Percentiles rank a stretch among this genome's conserved stretches.
Conservation (phyloP, 106 monocot genomes). For the Platanthera guangdongensis region DNA sequence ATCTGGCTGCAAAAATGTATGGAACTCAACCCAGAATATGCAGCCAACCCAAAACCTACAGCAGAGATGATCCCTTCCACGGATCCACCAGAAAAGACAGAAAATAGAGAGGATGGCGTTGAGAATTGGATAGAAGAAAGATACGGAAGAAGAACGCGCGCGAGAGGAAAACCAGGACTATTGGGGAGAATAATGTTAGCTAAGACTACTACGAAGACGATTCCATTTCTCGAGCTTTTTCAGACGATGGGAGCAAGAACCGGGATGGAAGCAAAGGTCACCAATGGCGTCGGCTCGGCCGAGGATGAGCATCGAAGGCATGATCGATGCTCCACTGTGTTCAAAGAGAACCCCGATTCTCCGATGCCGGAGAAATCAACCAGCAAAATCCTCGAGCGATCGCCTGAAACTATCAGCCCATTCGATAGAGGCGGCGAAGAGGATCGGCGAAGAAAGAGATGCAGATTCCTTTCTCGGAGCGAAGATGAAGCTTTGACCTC, state of each 20-base stretch:
- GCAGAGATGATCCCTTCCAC: background rate
- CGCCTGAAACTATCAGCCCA: background rate
- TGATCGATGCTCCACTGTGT: background rate
- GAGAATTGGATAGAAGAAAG: background rate
- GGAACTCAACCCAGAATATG: background rate
- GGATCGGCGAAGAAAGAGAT: background rate
- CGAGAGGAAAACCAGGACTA: background rate
- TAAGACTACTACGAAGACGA: background rate
- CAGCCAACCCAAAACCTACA: background rate
- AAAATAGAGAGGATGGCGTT: background rate
- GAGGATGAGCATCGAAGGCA: background rate
- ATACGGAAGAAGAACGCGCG: background rate
- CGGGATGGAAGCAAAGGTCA: background rate
- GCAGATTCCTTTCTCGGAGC: background rate
- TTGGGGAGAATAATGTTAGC: background rate
- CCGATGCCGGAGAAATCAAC: background rate
- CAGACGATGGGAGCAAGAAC: conserved; percentile 3
- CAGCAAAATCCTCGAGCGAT: background rate
- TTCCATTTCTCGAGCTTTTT: background rate
- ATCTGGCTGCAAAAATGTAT: background rate
- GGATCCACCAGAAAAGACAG: background rate
- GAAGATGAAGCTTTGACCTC: background rate
- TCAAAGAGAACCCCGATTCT: background rate
- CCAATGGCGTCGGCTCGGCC: background rate
- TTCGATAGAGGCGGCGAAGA: background rate